Evolutionary conservation across 1,139 yeast species (phyloP).

Genomic region (Nakaseomyces delphensis): DNA sequence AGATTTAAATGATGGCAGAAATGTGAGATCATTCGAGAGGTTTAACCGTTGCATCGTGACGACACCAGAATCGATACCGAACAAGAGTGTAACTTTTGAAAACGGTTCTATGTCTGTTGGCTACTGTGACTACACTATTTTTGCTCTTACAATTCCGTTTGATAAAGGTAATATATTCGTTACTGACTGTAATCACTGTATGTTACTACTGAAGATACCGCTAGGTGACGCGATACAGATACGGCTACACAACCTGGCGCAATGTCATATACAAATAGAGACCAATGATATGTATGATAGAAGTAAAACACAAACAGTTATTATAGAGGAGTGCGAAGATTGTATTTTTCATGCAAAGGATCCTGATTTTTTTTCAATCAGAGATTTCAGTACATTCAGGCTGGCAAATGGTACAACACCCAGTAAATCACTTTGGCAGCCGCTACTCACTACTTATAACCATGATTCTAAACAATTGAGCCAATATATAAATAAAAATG

Average conservation of each 20-base stretch:
- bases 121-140: neutral
- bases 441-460: neutral
- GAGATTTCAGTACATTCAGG: conserved; percentile 10
- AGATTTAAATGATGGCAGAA: neutral
- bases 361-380: conserved; percentile 7
- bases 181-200: conserved; percentile 13
- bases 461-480: neutral
- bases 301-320: conserved; percentile 14
- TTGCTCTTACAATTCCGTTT: conserved; percentile 8
- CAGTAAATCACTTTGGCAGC: neutral
- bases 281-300: neutral
- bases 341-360: conserved; percentile 15
- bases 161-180: conserved; percentile 19
- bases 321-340: conserved; percentile 17
- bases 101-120: conserved; percentile 2
- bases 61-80: neutral
- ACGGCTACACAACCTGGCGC: conserved; percentile 16
- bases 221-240: conserved; percentile 15
- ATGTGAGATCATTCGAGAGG: neutral
- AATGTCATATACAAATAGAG: conserved; percentile 16
- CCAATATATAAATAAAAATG: neutral
- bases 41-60: neutral
- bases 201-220: conserved; percentile 12
- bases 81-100: neutral
- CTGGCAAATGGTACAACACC: neutral